phyloP scores from a whole-genome alignment of 176 grass and related monocot species.

The Rhynchospora pubera region DNA sequence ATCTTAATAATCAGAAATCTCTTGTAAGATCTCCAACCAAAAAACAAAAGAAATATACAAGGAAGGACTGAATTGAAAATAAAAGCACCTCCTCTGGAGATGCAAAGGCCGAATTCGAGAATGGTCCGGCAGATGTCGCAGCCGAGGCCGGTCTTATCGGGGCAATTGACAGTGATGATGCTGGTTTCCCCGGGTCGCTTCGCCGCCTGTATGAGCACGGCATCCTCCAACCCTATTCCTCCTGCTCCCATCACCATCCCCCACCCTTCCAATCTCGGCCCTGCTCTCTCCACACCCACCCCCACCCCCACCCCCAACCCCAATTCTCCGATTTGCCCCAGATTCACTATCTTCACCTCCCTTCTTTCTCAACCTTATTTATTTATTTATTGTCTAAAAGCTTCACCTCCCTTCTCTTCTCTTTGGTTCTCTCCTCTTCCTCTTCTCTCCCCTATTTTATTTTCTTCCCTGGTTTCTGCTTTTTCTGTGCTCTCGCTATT shows the following conservation, averaged over 20 bases:
- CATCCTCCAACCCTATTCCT: conserved; percentile 44
- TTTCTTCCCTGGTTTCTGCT: neutral
- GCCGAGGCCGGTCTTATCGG: conserved; percentile 74
- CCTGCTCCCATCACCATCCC: conserved; percentile 3
- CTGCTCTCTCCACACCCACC: neutral
- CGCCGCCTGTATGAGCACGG: conserved; percentile 60
- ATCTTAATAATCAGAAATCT: neutral
- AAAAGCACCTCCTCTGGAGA: conserved; percentile 61
- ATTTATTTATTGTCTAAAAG: neutral
- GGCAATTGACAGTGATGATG: conserved; percentile 85
- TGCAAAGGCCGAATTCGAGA: conserved; percentile 92
- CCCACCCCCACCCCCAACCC: neutral
- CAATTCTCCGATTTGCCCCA: conserved; percentile 18
- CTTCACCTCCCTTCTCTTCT: neutral
- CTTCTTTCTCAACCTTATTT: neutral
- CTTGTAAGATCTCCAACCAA: neutral
- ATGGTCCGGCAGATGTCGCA: conserved; percentile 91
- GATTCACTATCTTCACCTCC: neutral
- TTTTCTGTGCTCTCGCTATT: conserved; percentile 3
- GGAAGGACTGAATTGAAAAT: neutral
- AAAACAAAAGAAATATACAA: neutral
- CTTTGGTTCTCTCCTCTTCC: neutral
- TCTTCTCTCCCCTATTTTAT: conserved; percentile 1
- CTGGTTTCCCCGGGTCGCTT: conserved; percentile 34
- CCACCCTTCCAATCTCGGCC: conserved; percentile 25